A percentile compares a stretch with the other conserved stretches of the same genome.
Conservation (phyloP, 75 land plant species). For the Azolla pinnata region DNA sequence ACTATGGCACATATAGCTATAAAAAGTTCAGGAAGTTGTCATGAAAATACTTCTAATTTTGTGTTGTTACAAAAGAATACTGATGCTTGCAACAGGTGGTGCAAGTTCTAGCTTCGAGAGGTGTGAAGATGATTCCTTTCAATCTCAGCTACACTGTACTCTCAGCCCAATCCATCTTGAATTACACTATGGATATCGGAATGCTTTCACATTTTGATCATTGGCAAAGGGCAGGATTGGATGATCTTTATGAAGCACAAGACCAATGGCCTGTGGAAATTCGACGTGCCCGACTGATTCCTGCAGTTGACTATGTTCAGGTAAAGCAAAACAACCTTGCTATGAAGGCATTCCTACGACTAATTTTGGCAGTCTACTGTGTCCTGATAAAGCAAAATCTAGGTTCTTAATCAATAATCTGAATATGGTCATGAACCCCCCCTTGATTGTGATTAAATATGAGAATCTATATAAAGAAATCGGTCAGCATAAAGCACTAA, state of each 20-base stretch:
- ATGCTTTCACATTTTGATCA: conserved; percentile 77
- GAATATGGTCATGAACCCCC: too few species aligned
- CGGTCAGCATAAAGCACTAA: too few species aligned
- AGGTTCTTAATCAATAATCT: too few species aligned
- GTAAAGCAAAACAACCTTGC: conserved; percentile 10
- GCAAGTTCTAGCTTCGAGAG: conserved; percentile 35
- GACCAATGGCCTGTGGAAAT: conserved; percentile 77
- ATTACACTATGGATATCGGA: conserved; percentile 74
- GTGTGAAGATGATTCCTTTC: conserved; percentile 61
- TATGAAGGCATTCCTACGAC: not conserved
- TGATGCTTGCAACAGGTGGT: conserved; percentile 40
- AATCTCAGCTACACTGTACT: conserved; percentile 51
- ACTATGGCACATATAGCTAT: too few species aligned
- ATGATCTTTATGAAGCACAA: conserved; percentile 68
- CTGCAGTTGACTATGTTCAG: conserved; percentile 82
- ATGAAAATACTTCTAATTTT: too few species aligned
- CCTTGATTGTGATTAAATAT: too few species aligned
- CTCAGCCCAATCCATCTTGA: conserved; percentile 54
- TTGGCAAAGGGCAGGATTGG: conserved; percentile 64
- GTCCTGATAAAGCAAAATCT: too few species aligned
- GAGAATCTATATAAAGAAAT: too few species aligned
- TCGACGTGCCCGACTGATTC: conserved; percentile 58
- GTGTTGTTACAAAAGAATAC: too few species aligned
- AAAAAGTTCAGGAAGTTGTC: too few species aligned
- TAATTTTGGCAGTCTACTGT: too few species aligned